These are phyloP conservation scores for Salix exigua DNA, from an alignment of 345 rosid species.

Conservation along the genomic window DNA sequence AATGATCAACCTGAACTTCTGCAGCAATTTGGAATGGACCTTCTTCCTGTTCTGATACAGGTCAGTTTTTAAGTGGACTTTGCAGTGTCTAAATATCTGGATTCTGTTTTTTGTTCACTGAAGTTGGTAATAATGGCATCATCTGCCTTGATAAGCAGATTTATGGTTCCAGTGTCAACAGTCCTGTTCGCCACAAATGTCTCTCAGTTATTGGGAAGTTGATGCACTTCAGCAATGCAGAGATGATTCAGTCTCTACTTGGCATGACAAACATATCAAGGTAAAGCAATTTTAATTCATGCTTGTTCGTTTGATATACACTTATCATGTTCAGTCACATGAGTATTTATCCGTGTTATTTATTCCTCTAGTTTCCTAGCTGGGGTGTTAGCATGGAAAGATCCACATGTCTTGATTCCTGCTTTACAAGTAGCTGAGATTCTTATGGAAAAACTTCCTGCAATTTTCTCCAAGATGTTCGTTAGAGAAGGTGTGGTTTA, in stretches of 20 bases:
- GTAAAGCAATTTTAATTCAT: constrained; percentile 29
- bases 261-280: constrained; percentile 88
- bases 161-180: constrained; percentile 94
- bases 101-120: constrained; percentile 6
- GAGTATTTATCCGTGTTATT: constrained; percentile 15
- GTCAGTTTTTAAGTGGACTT: constrained; percentile 31
- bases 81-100: not conserved
- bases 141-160: constrained; percentile 51
- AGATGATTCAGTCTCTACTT: constrained; percentile 85
- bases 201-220: constrained; percentile 91
- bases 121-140: constrained; percentile 9
- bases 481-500: constrained; percentile 98
- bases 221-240: constrained; percentile 88
- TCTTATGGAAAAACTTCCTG: constrained; percentile 98
- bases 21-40: constrained; percentile 92
- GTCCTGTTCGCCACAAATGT: constrained; percentile 93
- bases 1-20: constrained; percentile 89
- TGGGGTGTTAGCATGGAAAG: constrained; percentile 99
- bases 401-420: constrained; percentile 95
- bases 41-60: constrained; percentile 96
- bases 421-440: constrained; percentile 94
- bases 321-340: not conserved
- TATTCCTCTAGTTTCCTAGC: constrained; percentile 70
- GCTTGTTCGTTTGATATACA: not conserved
- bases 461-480: constrained; percentile 87